phyloP scores from a whole-genome alignment of 2,329 filamentous ascomycete genomes.

The Hypoxylon rubiginosum region DNA sequence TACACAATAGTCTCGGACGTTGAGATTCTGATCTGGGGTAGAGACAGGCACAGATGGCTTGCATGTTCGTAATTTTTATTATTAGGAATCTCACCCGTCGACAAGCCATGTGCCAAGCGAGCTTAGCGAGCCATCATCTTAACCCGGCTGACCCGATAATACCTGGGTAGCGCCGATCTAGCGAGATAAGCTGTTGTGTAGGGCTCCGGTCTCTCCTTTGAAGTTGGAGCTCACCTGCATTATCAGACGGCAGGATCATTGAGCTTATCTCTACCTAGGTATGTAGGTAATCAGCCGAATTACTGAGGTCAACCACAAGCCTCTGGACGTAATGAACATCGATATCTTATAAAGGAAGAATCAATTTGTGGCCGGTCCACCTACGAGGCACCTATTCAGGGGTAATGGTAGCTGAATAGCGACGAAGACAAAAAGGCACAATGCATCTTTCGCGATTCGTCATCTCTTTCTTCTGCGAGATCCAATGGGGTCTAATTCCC shows the following conservation, averaged over 20 bases:
- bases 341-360: neutral
- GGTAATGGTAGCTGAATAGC: slow-evolving; percentile 1
- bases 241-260: neutral
- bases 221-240: neutral
- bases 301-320: neutral
- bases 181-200: slow-evolving; percentile 33
- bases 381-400: neutral
- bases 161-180: slow-evolving; percentile 40
- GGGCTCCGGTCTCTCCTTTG: slow-evolving; percentile 9
- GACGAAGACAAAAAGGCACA: slow-evolving; percentile 2
- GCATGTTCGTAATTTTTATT: slow-evolving; percentile 36
- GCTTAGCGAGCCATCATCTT: slow-evolving; percentile 28
- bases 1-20: slow-evolving; percentile 22
- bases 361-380: neutral
- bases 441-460: slow-evolving; percentile 18
- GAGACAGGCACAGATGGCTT: slow-evolving; percentile 24
- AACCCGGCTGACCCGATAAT: slow-evolving; percentile 20
- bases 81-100: slow-evolving; percentile 26
- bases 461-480: neutral
- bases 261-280: slow-evolving; percentile 17
- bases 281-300: slow-evolving; percentile 13
- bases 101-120: slow-evolving; percentile 25
- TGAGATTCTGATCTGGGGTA: slow-evolving; percentile 32
- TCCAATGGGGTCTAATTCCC: slow-evolving; percentile 10
- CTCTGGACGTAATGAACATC: neutral